Conservation (phyloP, 805 yeast genomes). For the Candida tallmaniae region DNA sequence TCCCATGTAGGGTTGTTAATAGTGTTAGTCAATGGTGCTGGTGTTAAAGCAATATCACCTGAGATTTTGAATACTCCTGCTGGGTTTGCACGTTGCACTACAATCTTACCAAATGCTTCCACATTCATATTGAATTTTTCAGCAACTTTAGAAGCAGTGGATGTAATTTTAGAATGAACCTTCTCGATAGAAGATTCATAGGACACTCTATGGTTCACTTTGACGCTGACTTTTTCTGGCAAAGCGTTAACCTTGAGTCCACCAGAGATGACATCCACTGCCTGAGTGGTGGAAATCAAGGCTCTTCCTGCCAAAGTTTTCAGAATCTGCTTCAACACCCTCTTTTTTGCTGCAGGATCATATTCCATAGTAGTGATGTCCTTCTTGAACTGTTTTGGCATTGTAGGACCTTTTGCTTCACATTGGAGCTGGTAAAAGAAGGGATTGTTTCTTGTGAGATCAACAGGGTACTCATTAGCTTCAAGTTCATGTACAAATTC, state of each 20-base stretch:
- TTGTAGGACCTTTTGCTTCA: slow-evolving; percentile 36
- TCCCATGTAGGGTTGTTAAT: slow-evolving; percentile 34
- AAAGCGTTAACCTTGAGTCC: slow-evolving; percentile 41
- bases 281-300: slow-evolving; percentile 34
- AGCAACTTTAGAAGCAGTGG: slow-evolving; percentile 24
- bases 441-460: slow-evolving; percentile 54
- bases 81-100: slow-evolving; percentile 17
- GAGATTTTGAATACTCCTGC: slow-evolving; percentile 9
- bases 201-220: slow-evolving; percentile 34
- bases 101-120: slow-evolving; percentile 25
- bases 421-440: slow-evolving; percentile 56
- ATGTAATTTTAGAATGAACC: slow-evolving; percentile 18
- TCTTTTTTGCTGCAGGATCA: slow-evolving; percentile 20
- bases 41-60: slow-evolving; percentile 23
- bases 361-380: slow-evolving; percentile 6
- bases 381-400: slow-evolving; percentile 14
- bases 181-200: slow-evolving; percentile 24
- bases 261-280: slow-evolving; percentile 32
- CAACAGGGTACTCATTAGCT: slow-evolving; percentile 45
- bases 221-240: slow-evolving; percentile 30
- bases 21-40: slow-evolving; percentile 46
- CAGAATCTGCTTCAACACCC: slow-evolving; percentile 20
- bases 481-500: slow-evolving; percentile 58
- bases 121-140: slow-evolving; percentile 26
- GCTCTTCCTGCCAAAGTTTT: slow-evolving; percentile 20